Conservation (phyloP, 2,329 filamentous ascomycete species). For the Thielaviopsis ethacetica region DNA sequence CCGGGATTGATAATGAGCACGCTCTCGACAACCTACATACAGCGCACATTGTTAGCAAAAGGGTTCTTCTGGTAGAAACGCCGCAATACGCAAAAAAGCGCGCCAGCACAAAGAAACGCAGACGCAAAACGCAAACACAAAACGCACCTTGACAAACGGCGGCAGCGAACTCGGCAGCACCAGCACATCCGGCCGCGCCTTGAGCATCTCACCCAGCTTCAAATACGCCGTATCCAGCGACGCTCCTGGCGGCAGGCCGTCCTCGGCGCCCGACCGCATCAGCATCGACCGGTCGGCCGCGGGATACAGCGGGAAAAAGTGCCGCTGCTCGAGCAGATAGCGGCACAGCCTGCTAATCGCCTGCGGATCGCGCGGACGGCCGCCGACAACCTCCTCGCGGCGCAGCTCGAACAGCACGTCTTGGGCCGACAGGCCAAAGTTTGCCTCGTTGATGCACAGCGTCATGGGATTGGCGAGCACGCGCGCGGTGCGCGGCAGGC, state of each 20-base stretch:
- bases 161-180: slow-evolving; percentile 68
- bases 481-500: slow-evolving; percentile 58
- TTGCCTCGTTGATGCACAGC: slow-evolving; percentile 70
- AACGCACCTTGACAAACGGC: slow-evolving; percentile 68
- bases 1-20: slow-evolving; percentile 87
- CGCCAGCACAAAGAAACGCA: no score
- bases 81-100: no score
- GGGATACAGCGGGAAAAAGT: slow-evolving; percentile 82
- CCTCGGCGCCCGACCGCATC: slow-evolving; percentile 45
- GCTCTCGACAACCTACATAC: slow-evolving; percentile 63
- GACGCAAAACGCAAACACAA: slow-evolving; percentile 14
- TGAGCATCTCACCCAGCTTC: slow-evolving; percentile 81
- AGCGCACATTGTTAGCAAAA: not conserved
- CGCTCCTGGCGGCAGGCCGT: slow-evolving; percentile 50
- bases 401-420: slow-evolving; percentile 72
- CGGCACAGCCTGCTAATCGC: slow-evolving; percentile 55
- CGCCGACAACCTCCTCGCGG: slow-evolving; percentile 42
- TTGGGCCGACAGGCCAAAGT: slow-evolving; percentile 67
- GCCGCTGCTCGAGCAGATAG: slow-evolving; percentile 74
- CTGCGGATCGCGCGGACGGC: slow-evolving; percentile 21
- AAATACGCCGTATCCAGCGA: slow-evolving; percentile 71
- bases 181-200: slow-evolving; percentile 69
- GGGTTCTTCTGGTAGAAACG: no score
- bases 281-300: slow-evolving; percentile 52
- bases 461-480: slow-evolving; percentile 86